phyloP scores from a whole-genome alignment of 2,329 filamentous ascomycete genomes.

The Stagonosporopsis cucurbitacearum region DNA sequence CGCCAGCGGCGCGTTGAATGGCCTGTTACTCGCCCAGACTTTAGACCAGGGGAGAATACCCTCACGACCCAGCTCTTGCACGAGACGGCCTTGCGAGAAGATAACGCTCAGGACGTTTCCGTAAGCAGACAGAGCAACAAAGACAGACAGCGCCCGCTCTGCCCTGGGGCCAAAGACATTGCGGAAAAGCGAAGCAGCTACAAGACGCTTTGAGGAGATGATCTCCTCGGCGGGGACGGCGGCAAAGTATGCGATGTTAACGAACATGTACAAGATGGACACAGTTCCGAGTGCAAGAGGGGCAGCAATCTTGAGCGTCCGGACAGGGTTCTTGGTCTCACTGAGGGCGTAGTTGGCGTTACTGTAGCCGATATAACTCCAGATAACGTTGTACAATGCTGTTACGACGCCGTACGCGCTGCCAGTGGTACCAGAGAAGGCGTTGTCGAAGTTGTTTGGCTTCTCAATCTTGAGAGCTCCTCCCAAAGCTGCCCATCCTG shows the following conservation, averaged over 20 bases:
- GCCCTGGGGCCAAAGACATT: conserved; percentile 61
- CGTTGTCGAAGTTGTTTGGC: conserved; percentile 67
- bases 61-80: conserved; percentile 70
- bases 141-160: conserved; percentile 67
- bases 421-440: conserved; percentile 70
- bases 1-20: conserved; percentile 67
- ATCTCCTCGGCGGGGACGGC: conserved; percentile 65
- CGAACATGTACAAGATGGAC: conserved; percentile 68
- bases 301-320: conserved; percentile 70
- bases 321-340: conserved; percentile 70
- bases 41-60: conserved; percentile 69
- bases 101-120: conserved; percentile 72
- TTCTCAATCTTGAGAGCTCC: conserved; percentile 65
- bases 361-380: conserved; percentile 72
- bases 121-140: conserved; percentile 71
- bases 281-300: conserved; percentile 65
- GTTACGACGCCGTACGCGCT: conserved; percentile 72
- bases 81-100: conserved; percentile 70
- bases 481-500: conserved; percentile 66
- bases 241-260: conserved; percentile 72
- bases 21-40: conserved; percentile 69
- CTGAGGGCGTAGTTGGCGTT: conserved; percentile 72
- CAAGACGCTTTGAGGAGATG: conserved; percentile 59
- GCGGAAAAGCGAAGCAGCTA: conserved; percentile 65
- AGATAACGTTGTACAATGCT: conserved; percentile 74